Evolutionary conservation across 371 early-diverging fungal genomes (phyloP).

Genomic region (Syncephalastrum monosporum): DNA sequence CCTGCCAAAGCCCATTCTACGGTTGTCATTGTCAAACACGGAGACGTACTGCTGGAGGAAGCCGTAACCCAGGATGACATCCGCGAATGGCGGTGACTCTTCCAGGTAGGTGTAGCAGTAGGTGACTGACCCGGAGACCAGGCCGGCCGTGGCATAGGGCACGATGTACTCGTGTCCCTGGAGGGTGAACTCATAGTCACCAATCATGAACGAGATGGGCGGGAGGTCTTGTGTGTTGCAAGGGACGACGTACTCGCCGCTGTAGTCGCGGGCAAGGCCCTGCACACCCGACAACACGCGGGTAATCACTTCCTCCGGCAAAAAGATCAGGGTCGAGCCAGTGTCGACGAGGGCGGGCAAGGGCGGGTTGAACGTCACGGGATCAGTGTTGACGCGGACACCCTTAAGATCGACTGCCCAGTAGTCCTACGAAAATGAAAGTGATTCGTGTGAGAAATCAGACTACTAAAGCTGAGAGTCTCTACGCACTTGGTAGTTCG

Average conservation of each 20-base stretch:
- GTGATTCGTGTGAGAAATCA: neutral
- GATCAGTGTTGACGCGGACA: slow-evolving; percentile 22
- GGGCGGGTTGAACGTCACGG: slow-evolving; percentile 1
- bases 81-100: slow-evolving; percentile 35
- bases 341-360: slow-evolving; percentile 39
- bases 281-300: slow-evolving; percentile 15
- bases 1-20: slow-evolving; percentile 35
- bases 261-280: slow-evolving; percentile 17
- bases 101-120: slow-evolving; percentile 41
- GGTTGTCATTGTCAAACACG: slow-evolving; percentile 38
- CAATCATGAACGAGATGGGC: slow-evolving; percentile 24
- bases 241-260: slow-evolving; percentile 36
- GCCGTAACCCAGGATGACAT: slow-evolving; percentile 44
- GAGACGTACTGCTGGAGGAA: slow-evolving; percentile 47
- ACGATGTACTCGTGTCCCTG: slow-evolving; percentile 35
- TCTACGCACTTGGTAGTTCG: slow-evolving; percentile 20
- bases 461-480: neutral
- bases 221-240: slow-evolving; percentile 24
- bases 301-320: slow-evolving; percentile 27
- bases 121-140: neutral
- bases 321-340: slow-evolving; percentile 38
- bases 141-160: slow-evolving; percentile 11
- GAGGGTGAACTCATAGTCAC: slow-evolving; percentile 18
- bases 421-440: slow-evolving; percentile 28
- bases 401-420: slow-evolving; percentile 42